Percentiles rank a stretch among this genome's conserved stretches.
These are phyloP conservation scores for Paramyrothecium sp. DNA, from an alignment of 2,329 filamentous ascomycete genomes.

Conservation along the genomic window DNA sequence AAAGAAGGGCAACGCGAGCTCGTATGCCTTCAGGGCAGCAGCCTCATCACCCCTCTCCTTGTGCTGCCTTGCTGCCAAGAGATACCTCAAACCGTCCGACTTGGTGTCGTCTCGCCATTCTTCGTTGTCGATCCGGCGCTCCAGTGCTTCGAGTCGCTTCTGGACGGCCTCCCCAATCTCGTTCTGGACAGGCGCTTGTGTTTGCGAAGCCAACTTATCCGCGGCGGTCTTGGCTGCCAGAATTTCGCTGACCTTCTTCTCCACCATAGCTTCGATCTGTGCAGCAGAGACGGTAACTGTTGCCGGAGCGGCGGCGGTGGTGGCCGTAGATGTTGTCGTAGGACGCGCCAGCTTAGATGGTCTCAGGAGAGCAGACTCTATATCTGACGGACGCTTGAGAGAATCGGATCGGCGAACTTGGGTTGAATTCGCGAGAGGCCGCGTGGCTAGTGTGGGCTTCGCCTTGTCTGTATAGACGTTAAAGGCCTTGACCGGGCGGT, in stretches of 20 bases:
- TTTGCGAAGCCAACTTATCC: conserved; percentile 32
- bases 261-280: conserved; percentile 86
- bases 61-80: conserved; percentile 90
- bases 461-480: conserved; percentile 79
- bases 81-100: conserved; percentile 78
- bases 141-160: conserved; percentile 76
- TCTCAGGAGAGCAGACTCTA: conserved; percentile 33
- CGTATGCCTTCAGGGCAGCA: conserved; percentile 81
- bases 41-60: conserved; percentile 78
- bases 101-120: conserved; percentile 65
- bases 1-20: conserved; percentile 80
- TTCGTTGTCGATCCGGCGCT: conserved; percentile 74
- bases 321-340: conserved; percentile 12
- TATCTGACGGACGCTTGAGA: conserved; percentile 43
- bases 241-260: conserved; percentile 88
- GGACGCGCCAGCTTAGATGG: conserved; percentile 48
- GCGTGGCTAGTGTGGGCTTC: conserved; percentile 39
- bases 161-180: conserved; percentile 77
- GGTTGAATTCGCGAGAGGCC: conserved; percentile 30
- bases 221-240: conserved; percentile 68
- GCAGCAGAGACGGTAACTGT: conserved; percentile 60
- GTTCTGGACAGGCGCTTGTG: conserved; percentile 32
- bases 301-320: conserved; percentile 19
- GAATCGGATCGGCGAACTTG: conserved; percentile 29
- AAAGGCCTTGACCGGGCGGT: conserved; percentile 80